A percentile compares a stretch with the other conserved stretches of the same genome.
phyloP scores from a whole-genome alignment of 306 rosid genomes.

The Argentina anserina region DNA sequence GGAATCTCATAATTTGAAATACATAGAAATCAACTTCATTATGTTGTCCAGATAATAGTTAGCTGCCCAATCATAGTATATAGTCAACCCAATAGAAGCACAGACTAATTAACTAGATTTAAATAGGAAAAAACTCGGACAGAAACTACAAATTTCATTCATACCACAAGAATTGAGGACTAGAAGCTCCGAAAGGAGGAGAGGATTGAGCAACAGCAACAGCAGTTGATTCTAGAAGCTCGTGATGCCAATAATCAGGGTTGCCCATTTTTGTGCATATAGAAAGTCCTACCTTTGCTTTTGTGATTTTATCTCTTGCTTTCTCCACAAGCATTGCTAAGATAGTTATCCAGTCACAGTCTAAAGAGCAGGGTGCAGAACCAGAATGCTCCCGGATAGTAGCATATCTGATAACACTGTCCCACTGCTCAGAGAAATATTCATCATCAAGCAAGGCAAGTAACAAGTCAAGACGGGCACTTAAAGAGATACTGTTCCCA shows the following conservation, averaged over 20 bases:
- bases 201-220: constrained; percentile 53
- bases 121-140: not conserved
- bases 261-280: constrained; percentile 30
- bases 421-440: constrained; percentile 83
- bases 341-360: constrained; percentile 49
- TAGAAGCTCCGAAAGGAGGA: constrained; percentile 45
- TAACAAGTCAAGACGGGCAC: constrained; percentile 70
- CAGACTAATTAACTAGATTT: not conserved
- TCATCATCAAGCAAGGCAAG: constrained; percentile 75
- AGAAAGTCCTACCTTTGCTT: constrained; percentile 38
- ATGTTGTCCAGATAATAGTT: not conserved
- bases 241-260: constrained; percentile 64
- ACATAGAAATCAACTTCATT: not conserved
- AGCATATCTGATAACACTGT: constrained; percentile 51
- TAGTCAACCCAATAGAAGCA: not conserved
- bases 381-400: constrained; percentile 43
- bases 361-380: constrained; percentile 33
- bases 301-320: constrained; percentile 49
- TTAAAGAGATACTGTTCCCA: constrained; percentile 44
- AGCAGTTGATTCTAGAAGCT: constrained; percentile 66
- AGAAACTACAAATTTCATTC: not conserved
- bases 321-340: constrained; percentile 71
- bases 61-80: not conserved
- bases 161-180: constrained; percentile 70
- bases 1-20: not conserved